A percentile compares a stretch with the other conserved stretches of the same genome.
These are phyloP conservation scores for Phaeosphaeriaceae sp. DNA, from an alignment of 2,329 filamentous ascomycete genomes.

Conservation along the genomic window DNA sequence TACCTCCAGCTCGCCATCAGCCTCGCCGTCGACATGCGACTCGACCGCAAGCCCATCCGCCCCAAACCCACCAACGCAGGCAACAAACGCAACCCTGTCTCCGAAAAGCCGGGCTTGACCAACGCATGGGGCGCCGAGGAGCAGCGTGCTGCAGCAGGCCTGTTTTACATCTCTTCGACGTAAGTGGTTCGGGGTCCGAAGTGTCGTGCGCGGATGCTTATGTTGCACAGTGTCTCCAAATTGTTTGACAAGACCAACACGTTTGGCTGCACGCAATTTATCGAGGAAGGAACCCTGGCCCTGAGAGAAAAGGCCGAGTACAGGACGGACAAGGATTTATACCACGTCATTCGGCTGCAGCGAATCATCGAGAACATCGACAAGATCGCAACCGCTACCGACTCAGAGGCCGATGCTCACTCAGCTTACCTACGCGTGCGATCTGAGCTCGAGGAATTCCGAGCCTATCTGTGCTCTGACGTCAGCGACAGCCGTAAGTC, in stretches of 20 bases:
- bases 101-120: conserved; percentile 15
- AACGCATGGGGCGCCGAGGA: conserved; percentile 48
- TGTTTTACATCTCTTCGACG: conserved; percentile 54
- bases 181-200: conserved; percentile 24
- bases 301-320: conserved; percentile 41
- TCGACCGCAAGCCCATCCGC: conserved; percentile 33
- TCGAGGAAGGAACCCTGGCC: conserved; percentile 49
- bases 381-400: conserved; percentile 21
- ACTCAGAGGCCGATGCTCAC: conserved; percentile 33
- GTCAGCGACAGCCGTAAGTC: conserved; percentile 39
- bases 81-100: conserved; percentile 33
- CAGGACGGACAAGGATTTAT: conserved; percentile 46
- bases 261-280: conserved; percentile 42
- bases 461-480: conserved; percentile 34
- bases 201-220: conserved; percentile 13
- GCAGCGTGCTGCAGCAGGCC: conserved; percentile 53
- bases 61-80: conserved; percentile 19
- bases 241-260: conserved; percentile 49
- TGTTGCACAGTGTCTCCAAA: conserved; percentile 39
- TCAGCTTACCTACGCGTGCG: conserved; percentile 40
- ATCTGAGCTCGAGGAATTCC: conserved; percentile 43
- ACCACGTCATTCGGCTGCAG: conserved; percentile 48
- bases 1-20: conserved; percentile 40
- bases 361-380: conserved; percentile 49
- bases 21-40: conserved; percentile 39